Percentiles rank a stretch among this genome's conserved stretches.
Evolutionary conservation across 2,329 filamentous ascomycete species (phyloP).

Genomic region (Aureobasidium pullulans): DNA sequence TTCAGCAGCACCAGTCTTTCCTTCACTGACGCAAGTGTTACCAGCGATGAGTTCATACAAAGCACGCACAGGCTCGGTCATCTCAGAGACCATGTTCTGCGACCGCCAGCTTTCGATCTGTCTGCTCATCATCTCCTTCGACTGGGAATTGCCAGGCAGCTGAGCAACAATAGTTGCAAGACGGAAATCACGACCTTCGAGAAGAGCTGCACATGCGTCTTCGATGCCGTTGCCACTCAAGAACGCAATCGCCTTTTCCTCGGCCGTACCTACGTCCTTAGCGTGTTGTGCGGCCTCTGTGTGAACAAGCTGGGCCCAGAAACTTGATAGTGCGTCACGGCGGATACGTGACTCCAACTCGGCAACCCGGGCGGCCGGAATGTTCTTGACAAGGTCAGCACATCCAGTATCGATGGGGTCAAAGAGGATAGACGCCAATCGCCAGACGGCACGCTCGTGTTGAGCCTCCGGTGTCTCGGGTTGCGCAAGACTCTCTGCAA

Average conservation of each 20-base stretch:
- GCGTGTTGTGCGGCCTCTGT: slow-evolving; percentile 37
- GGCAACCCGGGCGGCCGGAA: slow-evolving; percentile 36
- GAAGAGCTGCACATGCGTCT: slow-evolving; percentile 73
- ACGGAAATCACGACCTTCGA: slow-evolving; percentile 70
- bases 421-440: slow-evolving; percentile 79
- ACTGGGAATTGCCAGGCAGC: slow-evolving; percentile 63
- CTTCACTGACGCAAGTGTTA: slow-evolving; percentile 76
- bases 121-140: slow-evolving; percentile 65
- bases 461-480: slow-evolving; percentile 9
- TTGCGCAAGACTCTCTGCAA: slow-evolving; percentile 32
- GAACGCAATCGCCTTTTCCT: slow-evolving; percentile 77
- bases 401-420: slow-evolving; percentile 48
- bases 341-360: slow-evolving; percentile 32
- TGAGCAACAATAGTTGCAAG: slow-evolving; percentile 79
- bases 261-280: slow-evolving; percentile 54
- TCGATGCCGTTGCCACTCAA: slow-evolving; percentile 71
- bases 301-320: slow-evolving; percentile 47
- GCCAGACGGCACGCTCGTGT: slow-evolving; percentile 74
- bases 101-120: slow-evolving; percentile 82
- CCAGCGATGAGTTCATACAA: slow-evolving; percentile 86
- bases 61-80: slow-evolving; percentile 73
- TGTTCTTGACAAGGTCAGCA: slow-evolving; percentile 27
- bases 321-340: slow-evolving; percentile 60
- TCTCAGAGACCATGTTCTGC: slow-evolving; percentile 77
- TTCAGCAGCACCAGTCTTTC: slow-evolving; percentile 65